Conservation (phyloP, 2,329 filamentous ascomycete genomes). For the Penicillium freii region DNA sequence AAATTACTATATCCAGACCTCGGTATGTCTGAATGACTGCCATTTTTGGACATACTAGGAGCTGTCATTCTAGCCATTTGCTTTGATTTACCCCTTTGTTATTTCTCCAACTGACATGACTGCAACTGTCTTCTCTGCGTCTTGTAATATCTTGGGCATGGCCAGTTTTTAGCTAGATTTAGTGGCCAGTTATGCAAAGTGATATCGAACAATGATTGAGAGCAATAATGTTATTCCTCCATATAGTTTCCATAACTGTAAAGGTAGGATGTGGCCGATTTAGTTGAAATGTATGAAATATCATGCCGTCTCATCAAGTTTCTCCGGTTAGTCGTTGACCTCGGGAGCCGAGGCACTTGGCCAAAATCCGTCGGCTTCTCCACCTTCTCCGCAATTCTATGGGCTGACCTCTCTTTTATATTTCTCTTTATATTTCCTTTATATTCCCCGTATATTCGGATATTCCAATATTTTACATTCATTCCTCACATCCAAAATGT, state of each 20-base stretch:
- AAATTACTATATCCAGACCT: neutral
- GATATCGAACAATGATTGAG: neutral
- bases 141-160: no score
- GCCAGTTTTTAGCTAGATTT: neutral
- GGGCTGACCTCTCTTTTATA: slow-evolving; percentile 4
- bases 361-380: slow-evolving; percentile 32
- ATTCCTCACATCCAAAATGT: slow-evolving; percentile 40
- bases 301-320: neutral
- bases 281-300: neutral
- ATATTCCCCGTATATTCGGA: neutral
- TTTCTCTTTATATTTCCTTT: slow-evolving; percentile 16
- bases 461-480: neutral
- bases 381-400: slow-evolving; percentile 28
- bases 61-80: no score
- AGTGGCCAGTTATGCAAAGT: neutral
- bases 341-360: slow-evolving; percentile 24
- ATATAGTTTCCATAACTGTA: no score
- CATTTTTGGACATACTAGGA: neutral
- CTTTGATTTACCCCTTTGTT: neutral
- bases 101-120: neutral
- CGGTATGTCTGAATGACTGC: neutral
- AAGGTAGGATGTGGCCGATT: neutral
- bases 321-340: slow-evolving; percentile 3
- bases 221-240: neutral
- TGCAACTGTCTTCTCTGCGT: no score